A percentile compares a stretch with the other conserved stretches of the same genome.
Evolutionary conservation across 2,329 filamentous ascomycete genomes (phyloP).

Genomic region (Pseudogymnoascus sp.): DNA sequence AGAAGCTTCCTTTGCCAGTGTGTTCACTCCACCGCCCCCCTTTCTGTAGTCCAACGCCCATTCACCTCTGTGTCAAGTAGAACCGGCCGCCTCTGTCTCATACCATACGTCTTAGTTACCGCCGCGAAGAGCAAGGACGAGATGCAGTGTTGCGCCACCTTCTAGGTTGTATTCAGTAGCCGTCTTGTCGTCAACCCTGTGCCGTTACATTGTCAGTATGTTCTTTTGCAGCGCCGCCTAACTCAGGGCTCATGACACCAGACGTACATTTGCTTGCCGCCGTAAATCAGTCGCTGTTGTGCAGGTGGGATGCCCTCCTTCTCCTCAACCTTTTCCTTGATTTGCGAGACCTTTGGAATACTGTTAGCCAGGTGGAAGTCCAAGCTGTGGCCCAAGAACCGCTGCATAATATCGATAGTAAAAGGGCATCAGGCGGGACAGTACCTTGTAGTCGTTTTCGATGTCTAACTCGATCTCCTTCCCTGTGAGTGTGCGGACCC

Average conservation of each 20-base stretch:
- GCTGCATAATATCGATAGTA: not conserved
- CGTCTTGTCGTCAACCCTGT: conserved; percentile 92
- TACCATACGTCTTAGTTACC: conserved; percentile 36
- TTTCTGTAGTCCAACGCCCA: not conserved
- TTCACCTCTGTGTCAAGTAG: not conserved
- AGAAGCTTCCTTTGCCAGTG: not conserved
- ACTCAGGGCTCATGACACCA: not conserved
- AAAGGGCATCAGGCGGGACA: not conserved
- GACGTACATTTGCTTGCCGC: conserved; percentile 91
- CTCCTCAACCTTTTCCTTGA: conserved; percentile 99
- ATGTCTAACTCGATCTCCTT: conserved; percentile 99
- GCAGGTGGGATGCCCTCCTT: conserved; percentile 97
- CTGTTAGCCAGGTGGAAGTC: not conserved
- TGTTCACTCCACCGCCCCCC: not conserved
- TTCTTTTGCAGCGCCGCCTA: not conserved
- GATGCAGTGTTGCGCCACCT: conserved; percentile 85
- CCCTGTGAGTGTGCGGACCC: conserved; percentile 93
- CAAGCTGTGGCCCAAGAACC: not conserved
- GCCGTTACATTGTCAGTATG: not conserved
- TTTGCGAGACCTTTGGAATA: conserved; percentile 65
- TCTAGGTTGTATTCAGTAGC: conserved; percentile 85
- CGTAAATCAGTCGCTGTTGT: conserved; percentile 92
- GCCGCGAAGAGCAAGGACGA: conserved; percentile 88
- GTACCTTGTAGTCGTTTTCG: conserved; percentile 85
- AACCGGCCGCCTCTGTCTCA: not conserved